Conservation (phyloP, 192 early-diverging fungal species). For the Backusella mclennaniae region DNA sequence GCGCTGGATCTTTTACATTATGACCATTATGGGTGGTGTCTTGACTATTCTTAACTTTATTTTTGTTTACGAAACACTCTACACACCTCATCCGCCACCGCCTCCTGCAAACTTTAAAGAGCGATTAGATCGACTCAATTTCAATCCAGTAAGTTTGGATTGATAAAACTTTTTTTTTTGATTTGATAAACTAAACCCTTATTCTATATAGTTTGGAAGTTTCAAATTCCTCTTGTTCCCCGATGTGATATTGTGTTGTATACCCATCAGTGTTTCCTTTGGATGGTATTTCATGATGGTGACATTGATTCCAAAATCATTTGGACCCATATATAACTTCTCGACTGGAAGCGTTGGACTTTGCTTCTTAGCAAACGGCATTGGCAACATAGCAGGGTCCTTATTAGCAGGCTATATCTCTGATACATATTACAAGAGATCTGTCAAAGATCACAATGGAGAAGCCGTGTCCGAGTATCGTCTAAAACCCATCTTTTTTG, state of each 20-base stretch:
- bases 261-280: constrained; percentile 44
- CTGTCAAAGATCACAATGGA: not conserved
- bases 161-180: not conserved
- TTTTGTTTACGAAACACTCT: constrained; percentile 57
- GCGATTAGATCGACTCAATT: constrained; percentile 14
- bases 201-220: not conserved
- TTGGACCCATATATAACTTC: constrained; percentile 39
- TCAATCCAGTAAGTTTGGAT: constrained; percentile 23
- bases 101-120: not conserved
- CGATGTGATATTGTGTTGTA: constrained; percentile 20
- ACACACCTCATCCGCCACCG: not conserved
- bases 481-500: constrained; percentile 13
- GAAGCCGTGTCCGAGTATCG: not conserved
- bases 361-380: constrained; percentile 46
- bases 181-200: not conserved
- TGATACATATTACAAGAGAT: not conserved
- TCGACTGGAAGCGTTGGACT: constrained; percentile 44
- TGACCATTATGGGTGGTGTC: constrained; percentile 51
- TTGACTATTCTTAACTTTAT: constrained; percentile 49
- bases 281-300: constrained; percentile 50
- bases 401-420: constrained; percentile 32
- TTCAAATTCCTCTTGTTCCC: constrained; percentile 17
- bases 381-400: constrained; percentile 45
- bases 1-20: constrained; percentile 58
- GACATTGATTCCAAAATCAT: constrained; percentile 43